Evolutionary conservation across 345 rosid species (phyloP).

Genomic region (Garcia nutans): DNA sequence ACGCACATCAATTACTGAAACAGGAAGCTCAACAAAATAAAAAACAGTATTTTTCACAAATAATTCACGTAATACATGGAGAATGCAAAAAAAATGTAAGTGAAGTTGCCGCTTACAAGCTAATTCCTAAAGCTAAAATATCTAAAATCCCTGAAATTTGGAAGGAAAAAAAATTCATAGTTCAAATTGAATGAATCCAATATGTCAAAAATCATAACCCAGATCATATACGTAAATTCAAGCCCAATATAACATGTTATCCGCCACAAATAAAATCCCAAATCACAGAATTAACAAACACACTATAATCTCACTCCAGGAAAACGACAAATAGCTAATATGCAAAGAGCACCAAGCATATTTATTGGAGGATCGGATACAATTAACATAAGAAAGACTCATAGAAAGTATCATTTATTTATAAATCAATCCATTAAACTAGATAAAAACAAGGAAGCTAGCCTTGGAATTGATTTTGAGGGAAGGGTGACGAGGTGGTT

Average conservation of each 20-base stretch:
- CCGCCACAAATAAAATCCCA: background rate
- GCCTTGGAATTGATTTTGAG: conserved; percentile 81
- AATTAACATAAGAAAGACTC: background rate
- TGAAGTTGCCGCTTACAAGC: background rate
- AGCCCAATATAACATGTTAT: background rate
- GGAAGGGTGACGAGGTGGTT: conserved; percentile 73
- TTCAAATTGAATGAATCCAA: background rate
- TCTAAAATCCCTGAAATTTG: background rate
- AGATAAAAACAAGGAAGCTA: background rate
- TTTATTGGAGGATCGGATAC: background rate
- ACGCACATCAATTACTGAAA: background rate
- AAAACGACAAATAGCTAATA: background rate
- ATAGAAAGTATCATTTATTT: too few relatives aligned
- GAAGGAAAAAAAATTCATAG: too few relatives aligned
- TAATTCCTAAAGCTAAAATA: background rate
- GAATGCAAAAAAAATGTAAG: background rate
- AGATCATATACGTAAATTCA: background rate
- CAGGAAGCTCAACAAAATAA: background rate
- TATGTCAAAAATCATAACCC: background rate
- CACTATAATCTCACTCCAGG: background rate
- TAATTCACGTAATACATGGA: background rate
- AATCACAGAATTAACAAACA: background rate
- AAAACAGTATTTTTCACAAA: background rate
- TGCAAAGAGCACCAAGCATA: background rate
- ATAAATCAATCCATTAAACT: background rate